Evolutionary conservation across 2,329 filamentous ascomycete genomes (phyloP).

Genomic region (Fusarium tupiense): DNA sequence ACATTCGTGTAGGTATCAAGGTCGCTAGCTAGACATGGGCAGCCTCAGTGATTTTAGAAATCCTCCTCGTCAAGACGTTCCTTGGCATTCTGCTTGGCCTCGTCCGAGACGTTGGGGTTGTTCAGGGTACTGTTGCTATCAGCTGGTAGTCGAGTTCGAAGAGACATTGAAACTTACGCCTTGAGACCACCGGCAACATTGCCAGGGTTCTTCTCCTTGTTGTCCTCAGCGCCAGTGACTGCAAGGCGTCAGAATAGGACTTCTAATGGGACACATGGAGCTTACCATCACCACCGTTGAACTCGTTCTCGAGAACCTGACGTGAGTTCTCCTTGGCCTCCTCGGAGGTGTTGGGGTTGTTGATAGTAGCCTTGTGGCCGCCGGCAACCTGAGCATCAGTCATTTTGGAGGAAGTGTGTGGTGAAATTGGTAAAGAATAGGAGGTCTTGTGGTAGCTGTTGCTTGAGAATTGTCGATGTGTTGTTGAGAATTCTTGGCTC

Average conservation of each 20-base stretch:
- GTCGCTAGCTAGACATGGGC: background rate
- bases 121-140: constrained; percentile 54
- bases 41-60: background rate
- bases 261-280: background rate
- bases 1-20: background rate
- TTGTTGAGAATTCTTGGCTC: background rate
- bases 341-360: constrained; percentile 65
- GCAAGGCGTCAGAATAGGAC: background rate
- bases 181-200: constrained; percentile 64
- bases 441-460: background rate
- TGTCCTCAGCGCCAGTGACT: constrained; percentile 48
- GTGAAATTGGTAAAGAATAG: background rate
- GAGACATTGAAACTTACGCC: constrained; percentile 50
- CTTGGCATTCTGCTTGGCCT: constrained; percentile 65
- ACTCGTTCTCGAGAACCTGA: constrained; percentile 61
- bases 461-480: background rate
- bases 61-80: constrained; percentile 55
- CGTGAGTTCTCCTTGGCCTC: constrained; percentile 66
- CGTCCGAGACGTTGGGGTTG: constrained; percentile 66
- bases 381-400: constrained; percentile 62
- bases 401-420: constrained; percentile 50
- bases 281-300: constrained; percentile 54
- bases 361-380: constrained; percentile 68
- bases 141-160: background rate
- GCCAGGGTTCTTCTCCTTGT: constrained; percentile 60